Conservation (phyloP, 768 basidiomycete genomes). For the Boletus coccyginus region DNA sequence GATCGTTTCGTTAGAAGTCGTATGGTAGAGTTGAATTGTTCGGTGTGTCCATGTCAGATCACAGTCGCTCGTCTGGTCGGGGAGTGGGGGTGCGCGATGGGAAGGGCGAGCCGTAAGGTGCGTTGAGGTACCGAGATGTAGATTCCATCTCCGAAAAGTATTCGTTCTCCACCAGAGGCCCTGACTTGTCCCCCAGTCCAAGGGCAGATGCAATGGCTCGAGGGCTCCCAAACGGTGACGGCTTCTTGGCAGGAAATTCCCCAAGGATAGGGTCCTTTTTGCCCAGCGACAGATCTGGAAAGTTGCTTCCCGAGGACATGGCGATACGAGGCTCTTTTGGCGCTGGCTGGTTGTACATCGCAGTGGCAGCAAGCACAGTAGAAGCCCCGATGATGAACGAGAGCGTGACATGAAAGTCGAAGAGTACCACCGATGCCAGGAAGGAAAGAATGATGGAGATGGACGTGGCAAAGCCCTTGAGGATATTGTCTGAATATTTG, state of each 20-base stretch:
- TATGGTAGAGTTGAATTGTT: slow-evolving; percentile 28
- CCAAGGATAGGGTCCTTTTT: slow-evolving; percentile 59
- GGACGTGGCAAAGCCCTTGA: slow-evolving; percentile 97
- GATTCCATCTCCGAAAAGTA: slow-evolving; percentile 41
- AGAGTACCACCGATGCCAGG: slow-evolving; percentile 87
- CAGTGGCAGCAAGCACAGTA: slow-evolving; percentile 85
- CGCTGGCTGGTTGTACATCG: slow-evolving; percentile 86
- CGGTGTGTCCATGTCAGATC: slow-evolving; percentile 14
- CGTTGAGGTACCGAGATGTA: slow-evolving; percentile 45
- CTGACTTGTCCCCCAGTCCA: slow-evolving; percentile 35
- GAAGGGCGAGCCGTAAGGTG: slow-evolving; percentile 49
- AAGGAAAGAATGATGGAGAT: slow-evolving; percentile 94
- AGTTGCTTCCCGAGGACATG: slow-evolving; percentile 33
- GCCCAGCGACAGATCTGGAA: slow-evolving; percentile 44
- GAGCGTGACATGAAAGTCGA: slow-evolving; percentile 85
- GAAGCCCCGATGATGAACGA: slow-evolving; percentile 84
- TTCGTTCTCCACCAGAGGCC: slow-evolving; percentile 25
- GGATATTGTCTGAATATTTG: slow-evolving; percentile 93
- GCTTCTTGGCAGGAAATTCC: slow-evolving; percentile 48
- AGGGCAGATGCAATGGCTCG: slow-evolving; percentile 50
- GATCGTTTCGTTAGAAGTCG: slow-evolving; percentile 34
- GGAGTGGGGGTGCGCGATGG: slow-evolving; percentile 50
- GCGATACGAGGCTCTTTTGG: slow-evolving; percentile 36
- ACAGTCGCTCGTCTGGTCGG: slow-evolving; percentile 32
- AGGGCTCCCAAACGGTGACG: slow-evolving; percentile 49